Evolutionary conservation across 2,329 filamentous ascomycete genomes (phyloP).

Genomic region (Colletotrichum aenigma): DNA sequence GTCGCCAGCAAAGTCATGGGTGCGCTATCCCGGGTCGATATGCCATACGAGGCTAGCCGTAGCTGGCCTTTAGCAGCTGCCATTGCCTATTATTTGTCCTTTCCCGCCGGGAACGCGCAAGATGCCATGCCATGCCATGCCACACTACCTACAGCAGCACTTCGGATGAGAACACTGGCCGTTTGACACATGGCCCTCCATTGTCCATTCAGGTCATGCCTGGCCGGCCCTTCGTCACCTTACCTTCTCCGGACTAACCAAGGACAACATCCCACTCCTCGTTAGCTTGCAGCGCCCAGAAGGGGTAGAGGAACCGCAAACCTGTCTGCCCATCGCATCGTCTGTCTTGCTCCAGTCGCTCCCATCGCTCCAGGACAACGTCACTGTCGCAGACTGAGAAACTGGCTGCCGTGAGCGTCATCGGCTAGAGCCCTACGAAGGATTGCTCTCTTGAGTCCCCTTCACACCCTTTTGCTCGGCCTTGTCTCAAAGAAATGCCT

Average conservation of each 20-base stretch:
- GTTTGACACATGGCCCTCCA: constrained; percentile 5
- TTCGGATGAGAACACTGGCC: not conserved
- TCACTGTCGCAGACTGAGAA: not conserved
- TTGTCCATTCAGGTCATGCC: not conserved
- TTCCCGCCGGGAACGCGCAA: constrained; percentile 16
- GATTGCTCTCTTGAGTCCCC: not conserved
- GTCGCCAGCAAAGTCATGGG: constrained; percentile 19
- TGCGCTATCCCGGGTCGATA: constrained; percentile 15
- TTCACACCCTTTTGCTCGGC: constrained; percentile 9
- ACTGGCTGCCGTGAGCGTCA: not conserved
- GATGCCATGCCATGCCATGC: not conserved
- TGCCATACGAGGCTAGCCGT: constrained; percentile 17
- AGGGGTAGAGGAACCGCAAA: not conserved
- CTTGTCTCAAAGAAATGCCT: constrained; percentile 3
- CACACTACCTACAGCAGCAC: not conserved
- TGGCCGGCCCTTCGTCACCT: not conserved
- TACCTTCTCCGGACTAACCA: not conserved
- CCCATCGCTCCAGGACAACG: constrained; percentile 1
- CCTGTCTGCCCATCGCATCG: not conserved
- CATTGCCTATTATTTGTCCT: not conserved
- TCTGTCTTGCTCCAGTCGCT: not conserved
- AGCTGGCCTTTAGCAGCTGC: not conserved
- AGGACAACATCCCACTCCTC: not conserved
- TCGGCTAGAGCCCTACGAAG: not conserved
- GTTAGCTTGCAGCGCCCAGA: constrained; percentile 10